Base-by-base conservation (phyloP, 2,329 filamentous ascomycete species). In the Aphanoascus verrucosus region DNA sequence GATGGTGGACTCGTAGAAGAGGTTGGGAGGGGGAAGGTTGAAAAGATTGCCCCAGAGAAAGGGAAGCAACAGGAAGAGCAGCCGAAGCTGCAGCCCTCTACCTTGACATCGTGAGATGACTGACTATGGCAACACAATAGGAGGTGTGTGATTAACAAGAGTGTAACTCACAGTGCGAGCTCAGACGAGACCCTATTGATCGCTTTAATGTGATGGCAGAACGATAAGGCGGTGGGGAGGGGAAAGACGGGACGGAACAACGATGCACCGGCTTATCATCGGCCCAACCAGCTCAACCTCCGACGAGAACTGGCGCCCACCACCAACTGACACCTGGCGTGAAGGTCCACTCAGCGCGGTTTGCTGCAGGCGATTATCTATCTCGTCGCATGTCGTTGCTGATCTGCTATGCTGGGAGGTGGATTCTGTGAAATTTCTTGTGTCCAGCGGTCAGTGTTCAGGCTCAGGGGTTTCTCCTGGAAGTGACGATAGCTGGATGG, bases 11-110 rank as follows among this genome's bases (percentile, higher is more conserved):
- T 63, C 60, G 53, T 42, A 62, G 65, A 42, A 52, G 49, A 48
- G 41, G 42, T 38, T 63, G 66, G 61, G 53, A 49, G 60, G 37
- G 55, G 35, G 49, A 47, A 59, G 60, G 63, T 63, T 58, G 57
- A 58, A 61, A 62, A 62, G 62, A 64, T 45, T 52, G 41, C 50
- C 60, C 63, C 62, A 56, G 56, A 49, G 56, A 45, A 54, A 51
- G 62, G 63, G 45, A 49, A 49, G 51, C 55, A 66, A 67, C 64
- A 65, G 65, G 43, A 66, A 64, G 65, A 66, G 67, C 67, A 69
- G 67, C 67, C 67, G 67, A 67, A 69, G 67, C 67, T 69, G 67
- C 67, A 69, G 64, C 65, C 65, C 66, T 68, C 66, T 69, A 69
- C 58, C 62, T 58, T 59, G 49, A 62, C 67, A 69, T 69, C 40